Evolutionary conservation across 345 rosid species (phyloP).

Genomic region (Gossypium australe): DNA sequence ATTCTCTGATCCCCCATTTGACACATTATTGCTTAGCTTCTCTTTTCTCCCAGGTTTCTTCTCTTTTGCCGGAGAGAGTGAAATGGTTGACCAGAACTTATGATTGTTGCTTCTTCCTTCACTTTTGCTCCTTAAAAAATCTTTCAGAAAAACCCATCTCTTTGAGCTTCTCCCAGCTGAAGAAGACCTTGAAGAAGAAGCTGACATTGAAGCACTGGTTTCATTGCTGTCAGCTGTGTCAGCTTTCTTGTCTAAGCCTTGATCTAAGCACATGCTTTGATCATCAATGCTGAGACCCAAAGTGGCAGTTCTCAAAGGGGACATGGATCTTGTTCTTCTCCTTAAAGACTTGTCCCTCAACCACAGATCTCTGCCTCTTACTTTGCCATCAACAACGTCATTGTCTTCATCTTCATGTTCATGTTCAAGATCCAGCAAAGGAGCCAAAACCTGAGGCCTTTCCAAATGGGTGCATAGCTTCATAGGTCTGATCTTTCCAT

Average conservation of each 20-base stretch:
- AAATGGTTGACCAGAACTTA: slow-evolving; percentile 66
- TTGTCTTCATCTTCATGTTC: slow-evolving; percentile 54
- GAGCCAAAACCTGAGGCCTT: slow-evolving; percentile 66
- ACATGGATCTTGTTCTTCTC: slow-evolving; percentile 84
- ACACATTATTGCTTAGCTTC: not conserved
- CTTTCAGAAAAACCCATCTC: slow-evolving; percentile 89
- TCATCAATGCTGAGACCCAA: slow-evolving; percentile 21
- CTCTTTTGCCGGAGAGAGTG: slow-evolving; percentile 63
- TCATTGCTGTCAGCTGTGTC: slow-evolving; percentile 13
- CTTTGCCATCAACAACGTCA: not conserved
- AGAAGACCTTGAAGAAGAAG: slow-evolving; percentile 76
- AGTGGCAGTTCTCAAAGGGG: slow-evolving; percentile 55
- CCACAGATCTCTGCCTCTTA: slow-evolving; percentile 69
- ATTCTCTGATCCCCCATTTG: slow-evolving; percentile 15
- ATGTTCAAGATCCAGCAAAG: slow-evolving; percentile 60
- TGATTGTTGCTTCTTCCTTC: slow-evolving; percentile 77
- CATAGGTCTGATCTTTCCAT: slow-evolving; percentile 95
- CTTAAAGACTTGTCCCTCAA: slow-evolving; percentile 58
- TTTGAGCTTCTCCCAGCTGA: slow-evolving; percentile 91
- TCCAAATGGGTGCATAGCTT: slow-evolving; percentile 84
- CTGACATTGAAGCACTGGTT: slow-evolving; percentile 48
- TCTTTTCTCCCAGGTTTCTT: slow-evolving; percentile 32
- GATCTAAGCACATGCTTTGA: not conserved
- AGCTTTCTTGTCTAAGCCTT: slow-evolving; percentile 4
- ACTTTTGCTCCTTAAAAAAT: slow-evolving; percentile 81